Evolutionary conservation across 2,329 filamentous ascomycete species (phyloP).

Genomic region (Fusarium torreyae): DNA sequence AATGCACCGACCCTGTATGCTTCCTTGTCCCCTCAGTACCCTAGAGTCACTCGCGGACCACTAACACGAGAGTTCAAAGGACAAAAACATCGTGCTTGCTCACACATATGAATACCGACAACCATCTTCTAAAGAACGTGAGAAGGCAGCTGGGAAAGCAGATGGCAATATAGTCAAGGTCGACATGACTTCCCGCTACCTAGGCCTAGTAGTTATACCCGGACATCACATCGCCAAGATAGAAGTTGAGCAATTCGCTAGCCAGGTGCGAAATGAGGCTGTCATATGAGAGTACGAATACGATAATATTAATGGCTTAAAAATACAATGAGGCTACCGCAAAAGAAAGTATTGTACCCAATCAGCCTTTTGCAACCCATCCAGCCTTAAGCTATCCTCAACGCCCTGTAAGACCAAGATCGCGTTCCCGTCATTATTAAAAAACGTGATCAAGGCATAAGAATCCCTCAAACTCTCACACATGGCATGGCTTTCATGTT

Average conservation of each 20-base stretch:
- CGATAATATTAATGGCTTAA: slow-evolving; percentile 49
- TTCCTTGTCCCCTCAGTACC: slow-evolving; percentile 51
- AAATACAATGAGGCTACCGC: slow-evolving; percentile 48
- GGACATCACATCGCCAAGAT: slow-evolving; percentile 89
- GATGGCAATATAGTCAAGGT: slow-evolving; percentile 67
- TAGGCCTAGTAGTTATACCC: slow-evolving; percentile 91
- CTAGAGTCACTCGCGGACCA: slow-evolving; percentile 2
- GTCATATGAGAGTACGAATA: slow-evolving; percentile 29
- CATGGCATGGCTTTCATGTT: slow-evolving; percentile 7
- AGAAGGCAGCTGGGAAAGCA: slow-evolving; percentile 55
- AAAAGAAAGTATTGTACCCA: slow-evolving; percentile 44
- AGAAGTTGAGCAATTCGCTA: slow-evolving; percentile 84
- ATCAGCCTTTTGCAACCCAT: slow-evolving; percentile 45
- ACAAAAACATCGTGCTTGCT: slow-evolving; percentile 88
- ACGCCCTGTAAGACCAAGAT: slow-evolving; percentile 50
- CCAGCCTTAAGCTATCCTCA: slow-evolving; percentile 43
- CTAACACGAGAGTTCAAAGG: slow-evolving; percentile 64
- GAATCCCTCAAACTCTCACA: not conserved
- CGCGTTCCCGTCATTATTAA: slow-evolving; percentile 41
- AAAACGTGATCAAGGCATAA: slow-evolving; percentile 19
- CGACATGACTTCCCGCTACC: slow-evolving; percentile 86
- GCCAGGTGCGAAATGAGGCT: slow-evolving; percentile 60
- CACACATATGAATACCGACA: slow-evolving; percentile 91
- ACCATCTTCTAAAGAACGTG: slow-evolving; percentile 69
- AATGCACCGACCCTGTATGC: slow-evolving; percentile 92